Evolutionary conservation across 176 grass and related monocot species (phyloP).

Genomic region (Aegilops sharonensis): DNA sequence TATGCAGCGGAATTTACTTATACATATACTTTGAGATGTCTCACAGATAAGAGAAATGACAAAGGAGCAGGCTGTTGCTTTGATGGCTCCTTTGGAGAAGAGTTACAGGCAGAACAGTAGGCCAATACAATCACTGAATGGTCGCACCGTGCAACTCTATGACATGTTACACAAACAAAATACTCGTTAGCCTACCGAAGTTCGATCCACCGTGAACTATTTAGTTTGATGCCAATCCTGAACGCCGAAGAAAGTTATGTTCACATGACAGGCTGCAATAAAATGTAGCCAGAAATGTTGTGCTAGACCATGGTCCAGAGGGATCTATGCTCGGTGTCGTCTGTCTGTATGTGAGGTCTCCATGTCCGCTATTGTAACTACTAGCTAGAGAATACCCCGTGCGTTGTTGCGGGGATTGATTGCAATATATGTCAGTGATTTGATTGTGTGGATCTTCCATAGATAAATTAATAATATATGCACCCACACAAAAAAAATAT

Average conservation of each 20-base stretch:
- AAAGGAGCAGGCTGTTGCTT: slow-evolving; percentile 54
- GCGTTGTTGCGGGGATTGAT: too few relatives aligned
- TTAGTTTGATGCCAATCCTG: not conserved
- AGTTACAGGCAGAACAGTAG: slow-evolving; percentile 59
- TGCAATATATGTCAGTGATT: too few relatives aligned
- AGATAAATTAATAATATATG: too few relatives aligned
- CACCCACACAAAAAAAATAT: too few relatives aligned
- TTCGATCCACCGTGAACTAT: not conserved
- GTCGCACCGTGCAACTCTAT: slow-evolving; percentile 52
- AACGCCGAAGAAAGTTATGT: not conserved
- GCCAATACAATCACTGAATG: slow-evolving; percentile 50
- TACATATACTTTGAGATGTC: not conserved
- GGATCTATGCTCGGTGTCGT: too few relatives aligned
- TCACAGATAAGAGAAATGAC: slow-evolving; percentile 64
- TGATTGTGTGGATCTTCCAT: too few relatives aligned
- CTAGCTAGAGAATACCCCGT: too few relatives aligned
- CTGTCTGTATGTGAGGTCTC: too few relatives aligned
- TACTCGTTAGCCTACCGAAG: not conserved
- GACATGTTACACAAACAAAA: slow-evolving; percentile 25
- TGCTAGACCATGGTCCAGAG: too few relatives aligned
- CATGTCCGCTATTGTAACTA: too few relatives aligned
- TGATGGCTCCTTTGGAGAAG: slow-evolving; percentile 51
- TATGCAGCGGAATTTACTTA: not conserved
- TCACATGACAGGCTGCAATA: not conserved
- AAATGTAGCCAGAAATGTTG: not conserved